phyloP scores from a whole-genome alignment of 2,329 filamentous ascomycete species.

The Pezicula radicicola region DNA sequence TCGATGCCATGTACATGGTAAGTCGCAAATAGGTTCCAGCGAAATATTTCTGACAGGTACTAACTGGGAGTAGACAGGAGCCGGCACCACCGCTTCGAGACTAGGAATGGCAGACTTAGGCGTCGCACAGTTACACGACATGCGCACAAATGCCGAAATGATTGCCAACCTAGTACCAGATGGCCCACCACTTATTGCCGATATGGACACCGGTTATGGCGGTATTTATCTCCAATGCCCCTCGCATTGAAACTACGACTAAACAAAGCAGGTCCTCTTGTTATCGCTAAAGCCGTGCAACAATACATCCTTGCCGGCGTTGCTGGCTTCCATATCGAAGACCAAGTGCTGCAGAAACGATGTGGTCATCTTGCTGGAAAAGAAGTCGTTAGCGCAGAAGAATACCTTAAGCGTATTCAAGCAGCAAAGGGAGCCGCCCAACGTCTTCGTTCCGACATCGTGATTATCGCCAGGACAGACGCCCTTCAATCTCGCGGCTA shows the following conservation, averaged over 20 bases:
- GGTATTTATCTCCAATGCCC: conserved; percentile 9
- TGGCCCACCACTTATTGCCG: conserved; percentile 46
- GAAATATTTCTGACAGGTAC: background rate
- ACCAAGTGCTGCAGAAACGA: conserved; percentile 62
- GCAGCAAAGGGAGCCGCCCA: conserved; percentile 50
- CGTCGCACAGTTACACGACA: conserved; percentile 47
- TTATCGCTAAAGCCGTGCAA: conserved; percentile 50
- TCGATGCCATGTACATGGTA: conserved; percentile 48
- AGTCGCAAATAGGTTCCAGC: background rate
- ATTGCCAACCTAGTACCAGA: conserved; percentile 46
- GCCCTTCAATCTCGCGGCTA: conserved; percentile 55
- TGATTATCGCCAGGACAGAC: conserved; percentile 64
- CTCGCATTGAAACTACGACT: no score
- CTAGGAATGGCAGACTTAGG: conserved; percentile 48
- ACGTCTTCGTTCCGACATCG: conserved; percentile 50
- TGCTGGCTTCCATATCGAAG: conserved; percentile 58
- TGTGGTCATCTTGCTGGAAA: conserved; percentile 64
- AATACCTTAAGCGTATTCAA: conserved; percentile 52
- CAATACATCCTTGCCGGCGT: conserved; percentile 53
- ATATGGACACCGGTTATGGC: conserved; percentile 46
- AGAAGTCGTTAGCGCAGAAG: conserved; percentile 48
- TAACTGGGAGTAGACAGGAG: conserved; percentile 33
- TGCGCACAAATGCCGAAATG: conserved; percentile 51
- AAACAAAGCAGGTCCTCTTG: conserved; percentile 16
- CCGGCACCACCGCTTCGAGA: conserved; percentile 44